These are phyloP conservation scores for Globisporangium apiculatum DNA, from an alignment of 352 stramenopile genomes.

Conservation along the genomic window DNA sequence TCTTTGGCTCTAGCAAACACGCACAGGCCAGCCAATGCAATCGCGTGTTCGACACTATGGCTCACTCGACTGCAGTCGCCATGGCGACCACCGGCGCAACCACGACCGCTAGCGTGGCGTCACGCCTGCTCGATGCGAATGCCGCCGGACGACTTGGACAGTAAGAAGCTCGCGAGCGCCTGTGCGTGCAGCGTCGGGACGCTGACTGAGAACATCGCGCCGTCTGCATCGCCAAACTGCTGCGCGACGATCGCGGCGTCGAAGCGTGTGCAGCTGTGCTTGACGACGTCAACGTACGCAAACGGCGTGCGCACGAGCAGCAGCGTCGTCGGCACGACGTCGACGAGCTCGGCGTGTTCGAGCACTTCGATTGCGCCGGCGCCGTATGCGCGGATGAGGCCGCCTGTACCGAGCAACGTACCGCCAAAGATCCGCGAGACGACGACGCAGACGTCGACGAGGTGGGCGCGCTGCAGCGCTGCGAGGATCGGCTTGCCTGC, in stretches of 20 bases:
- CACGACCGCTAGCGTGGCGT: neutral
- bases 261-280: slow-evolving; percentile 39
- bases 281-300: slow-evolving; percentile 33
- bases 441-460: slow-evolving; percentile 66
- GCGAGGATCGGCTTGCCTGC: slow-evolving; percentile 60
- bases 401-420: slow-evolving; percentile 62
- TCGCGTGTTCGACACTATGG: too few species aligned
- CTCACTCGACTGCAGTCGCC: neutral
- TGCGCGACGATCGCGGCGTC: slow-evolving; percentile 34
- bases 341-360: slow-evolving; percentile 40
- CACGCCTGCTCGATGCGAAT: slow-evolving; percentile 12
- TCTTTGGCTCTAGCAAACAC: too few species aligned
- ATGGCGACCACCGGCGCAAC: too few species aligned
- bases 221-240: slow-evolving; percentile 18
- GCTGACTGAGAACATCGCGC: slow-evolving; percentile 35
- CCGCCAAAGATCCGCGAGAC: slow-evolving; percentile 73
- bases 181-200: slow-evolving; percentile 24
- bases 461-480: slow-evolving; percentile 43
- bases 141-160: slow-evolving; percentile 37
- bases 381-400: slow-evolving; percentile 66
- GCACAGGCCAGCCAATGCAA: too few species aligned
- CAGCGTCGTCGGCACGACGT: slow-evolving; percentile 36
- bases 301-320: slow-evolving; percentile 27
- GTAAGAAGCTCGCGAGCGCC: slow-evolving; percentile 30
- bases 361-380: slow-evolving; percentile 49